Evolutionary conservation across 2,329 filamentous ascomycete genomes (phyloP), one percentile per base, ranked within the genome.

Genomic region (Phyllosticta ampelicida): DNA sequence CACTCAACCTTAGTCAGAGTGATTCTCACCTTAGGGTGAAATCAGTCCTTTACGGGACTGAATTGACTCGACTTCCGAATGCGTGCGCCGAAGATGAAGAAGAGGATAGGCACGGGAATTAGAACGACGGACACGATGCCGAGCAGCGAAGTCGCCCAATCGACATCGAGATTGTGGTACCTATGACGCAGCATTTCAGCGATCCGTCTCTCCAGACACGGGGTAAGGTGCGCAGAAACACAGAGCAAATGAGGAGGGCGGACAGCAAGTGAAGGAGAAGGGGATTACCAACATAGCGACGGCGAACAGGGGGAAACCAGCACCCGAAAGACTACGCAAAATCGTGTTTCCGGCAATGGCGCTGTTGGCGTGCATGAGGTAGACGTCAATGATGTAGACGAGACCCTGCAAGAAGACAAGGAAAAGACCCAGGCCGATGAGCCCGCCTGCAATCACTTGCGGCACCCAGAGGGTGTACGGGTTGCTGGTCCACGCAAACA

Each of bases 401-500:
- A 76, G 61, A 1, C 70, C 74, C 20, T 74, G 71, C 61, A 76
- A 65, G 67, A 77, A 77, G 50, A 77, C 73, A 63, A 77, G 66
- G n/a, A 77, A 61, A 55, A 77, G 70, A 20, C 75, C 73, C 48
- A 65, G 66, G 9, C 76, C 76, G 49, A 76, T 75, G 9, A 70
- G 70, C 5, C 72, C 66, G 5, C 74, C 72, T 1, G 72, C 67
- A 2, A 76, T 60, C 21, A 76, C 71, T 60, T 76, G 74, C 1
- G 70, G 68, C 10, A 74, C 71, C 71, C 72, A 75, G 2, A 65
- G 68, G 51, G 74, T 76, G 59, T 71, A 71, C 9, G 68, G 70
- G 53, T 75, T 70, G 1, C 73, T 76, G 0, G 79, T 79, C 78
- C 77, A 80, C 0, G 73, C 76, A 60, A 80, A 80, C 77, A 75